Percentiles rank a stretch among this genome's conserved stretches.
Evolutionary conservation across 139 green algal species (phyloP).

Genomic region (Tetraselmis striata): DNA sequence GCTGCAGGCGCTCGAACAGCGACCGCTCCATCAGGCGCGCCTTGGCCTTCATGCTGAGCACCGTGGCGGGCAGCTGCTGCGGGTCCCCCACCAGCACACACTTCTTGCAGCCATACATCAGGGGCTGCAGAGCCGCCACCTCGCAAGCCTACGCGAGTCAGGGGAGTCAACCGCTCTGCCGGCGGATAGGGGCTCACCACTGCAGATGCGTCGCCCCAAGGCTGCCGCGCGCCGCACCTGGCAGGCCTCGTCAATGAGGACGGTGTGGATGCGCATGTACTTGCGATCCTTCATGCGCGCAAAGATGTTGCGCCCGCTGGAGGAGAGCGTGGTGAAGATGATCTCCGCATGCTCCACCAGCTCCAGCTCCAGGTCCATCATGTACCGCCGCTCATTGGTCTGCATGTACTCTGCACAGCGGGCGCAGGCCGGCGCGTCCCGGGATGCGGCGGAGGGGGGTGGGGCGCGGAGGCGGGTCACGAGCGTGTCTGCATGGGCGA

Average conservation of each 20-base stretch:
- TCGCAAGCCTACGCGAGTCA: conserved; percentile 63
- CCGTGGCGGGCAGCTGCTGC: conserved; percentile 88
- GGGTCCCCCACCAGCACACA: conserved; percentile 85
- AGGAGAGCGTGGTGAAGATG: conserved; percentile 78
- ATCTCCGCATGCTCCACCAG: conserved; percentile 65
- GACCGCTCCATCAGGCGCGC: conserved; percentile 63
- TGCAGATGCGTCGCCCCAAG: no score
- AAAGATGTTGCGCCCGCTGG: conserved; percentile 47
- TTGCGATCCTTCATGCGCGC: conserved; percentile 8
- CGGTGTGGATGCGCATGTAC: conserved; percentile 7
- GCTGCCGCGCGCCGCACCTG: no score
- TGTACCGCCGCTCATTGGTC: not conserved
- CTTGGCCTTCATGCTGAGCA: conserved; percentile 54
- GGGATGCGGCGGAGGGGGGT: no score
- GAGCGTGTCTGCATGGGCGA: no score
- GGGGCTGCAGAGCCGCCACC: conserved; percentile 72
- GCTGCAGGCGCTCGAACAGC: conserved; percentile 78
- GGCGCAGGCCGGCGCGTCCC: no score
- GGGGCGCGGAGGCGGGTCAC: no score
- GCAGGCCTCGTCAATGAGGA: conserved; percentile 13
- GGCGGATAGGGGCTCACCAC: no score
- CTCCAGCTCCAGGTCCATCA: conserved; percentile 31
- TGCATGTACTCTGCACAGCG: not conserved
- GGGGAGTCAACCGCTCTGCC: no score
- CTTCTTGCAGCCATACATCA: conserved; percentile 61